Evolutionary conservation across 768 basidiomycete species (phyloP).

Genomic region (Phylloporus sp.): DNA sequence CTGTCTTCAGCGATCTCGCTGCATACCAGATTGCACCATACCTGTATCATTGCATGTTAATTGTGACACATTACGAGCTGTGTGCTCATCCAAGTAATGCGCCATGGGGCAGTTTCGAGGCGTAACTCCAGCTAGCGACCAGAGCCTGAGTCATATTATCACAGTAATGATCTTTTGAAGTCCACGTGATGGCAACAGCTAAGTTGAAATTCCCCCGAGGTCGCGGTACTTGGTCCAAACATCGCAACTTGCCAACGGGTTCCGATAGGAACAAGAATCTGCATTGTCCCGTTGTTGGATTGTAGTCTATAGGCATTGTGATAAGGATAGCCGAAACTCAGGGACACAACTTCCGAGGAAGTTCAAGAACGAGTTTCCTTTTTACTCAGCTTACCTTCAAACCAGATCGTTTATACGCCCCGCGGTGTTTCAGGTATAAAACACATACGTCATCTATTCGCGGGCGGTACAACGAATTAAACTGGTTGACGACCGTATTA

Average conservation of each 20-base stretch:
- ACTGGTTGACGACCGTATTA: conserved; percentile 6
- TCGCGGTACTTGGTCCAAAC: background rate
- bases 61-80: conserved; percentile 10
- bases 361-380: background rate
- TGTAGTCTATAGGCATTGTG: no score
- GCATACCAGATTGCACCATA: conserved; percentile 20
- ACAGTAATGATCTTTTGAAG: background rate
- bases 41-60: conserved; percentile 26
- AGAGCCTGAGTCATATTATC: conserved; percentile 6
- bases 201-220: background rate
- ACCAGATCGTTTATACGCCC: background rate
- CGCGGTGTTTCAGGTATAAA: conserved; percentile 14
- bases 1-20: conserved; percentile 1
- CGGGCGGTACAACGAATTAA: conserved; percentile 17
- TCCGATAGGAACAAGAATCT: background rate
- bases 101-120: background rate
- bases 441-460: conserved; percentile 24
- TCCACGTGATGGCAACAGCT: conserved; percentile 2
- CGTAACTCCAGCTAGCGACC: background rate
- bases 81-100: conserved; percentile 6
- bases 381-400: conserved; percentile 3
- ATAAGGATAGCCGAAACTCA: background rate
- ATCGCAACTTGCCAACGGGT: background rate
- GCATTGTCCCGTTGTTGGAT: background rate
- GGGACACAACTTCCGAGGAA: no score